A percentile compares a stretch with the other conserved stretches of the same genome.
Conservation (phyloP, 2,329 filamentous ascomycete species). For the Mycosphaerella sp. region DNA sequence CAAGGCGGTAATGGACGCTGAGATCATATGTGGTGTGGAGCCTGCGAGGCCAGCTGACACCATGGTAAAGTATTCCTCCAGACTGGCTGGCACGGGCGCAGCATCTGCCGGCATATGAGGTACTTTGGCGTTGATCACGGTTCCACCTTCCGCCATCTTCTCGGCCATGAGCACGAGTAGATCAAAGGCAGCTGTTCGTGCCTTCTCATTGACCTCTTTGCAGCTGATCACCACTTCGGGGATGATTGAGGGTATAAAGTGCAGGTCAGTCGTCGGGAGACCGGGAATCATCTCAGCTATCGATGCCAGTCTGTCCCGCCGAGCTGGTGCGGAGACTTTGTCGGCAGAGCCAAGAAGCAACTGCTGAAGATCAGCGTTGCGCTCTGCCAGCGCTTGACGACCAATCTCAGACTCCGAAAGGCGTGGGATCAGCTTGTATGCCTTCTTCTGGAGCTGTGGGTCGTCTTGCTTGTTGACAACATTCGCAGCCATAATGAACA, state of each 20-base stretch:
- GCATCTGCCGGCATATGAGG: constrained; percentile 76
- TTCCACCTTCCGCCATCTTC: constrained; percentile 66
- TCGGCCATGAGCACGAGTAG: constrained; percentile 83
- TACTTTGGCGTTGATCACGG: constrained; percentile 79
- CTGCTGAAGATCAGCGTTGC: constrained; percentile 71
- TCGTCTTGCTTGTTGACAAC: constrained; percentile 77
- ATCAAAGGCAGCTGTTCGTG: constrained; percentile 81
- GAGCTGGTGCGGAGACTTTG: constrained; percentile 78
- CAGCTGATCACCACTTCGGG: constrained; percentile 93
- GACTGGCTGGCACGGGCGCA: constrained; percentile 66
- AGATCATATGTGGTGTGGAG: constrained; percentile 93
- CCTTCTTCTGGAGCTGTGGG: constrained; percentile 95
- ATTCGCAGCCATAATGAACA: constrained; percentile 80
- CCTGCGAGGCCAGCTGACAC: constrained; percentile 91
- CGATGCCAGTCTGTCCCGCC: constrained; percentile 77
- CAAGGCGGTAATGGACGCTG: constrained; percentile 89
- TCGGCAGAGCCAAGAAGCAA: constrained; percentile 72
- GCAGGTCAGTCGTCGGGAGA: constrained; percentile 68
- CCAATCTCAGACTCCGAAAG: constrained; percentile 76
- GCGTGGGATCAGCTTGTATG: constrained; percentile 93
- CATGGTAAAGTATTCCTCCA: constrained; percentile 98
- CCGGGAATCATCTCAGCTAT: constrained; percentile 74
- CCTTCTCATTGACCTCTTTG: constrained; percentile 96
- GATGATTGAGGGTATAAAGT: constrained; percentile 87
- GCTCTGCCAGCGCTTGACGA: constrained; percentile 65